A percentile compares a stretch with the other conserved stretches of the same genome.
These are phyloP conservation scores for Sodiomyces alkalinus DNA, from an alignment of 2,329 filamentous ascomycete species.

Conservation along the genomic window DNA sequence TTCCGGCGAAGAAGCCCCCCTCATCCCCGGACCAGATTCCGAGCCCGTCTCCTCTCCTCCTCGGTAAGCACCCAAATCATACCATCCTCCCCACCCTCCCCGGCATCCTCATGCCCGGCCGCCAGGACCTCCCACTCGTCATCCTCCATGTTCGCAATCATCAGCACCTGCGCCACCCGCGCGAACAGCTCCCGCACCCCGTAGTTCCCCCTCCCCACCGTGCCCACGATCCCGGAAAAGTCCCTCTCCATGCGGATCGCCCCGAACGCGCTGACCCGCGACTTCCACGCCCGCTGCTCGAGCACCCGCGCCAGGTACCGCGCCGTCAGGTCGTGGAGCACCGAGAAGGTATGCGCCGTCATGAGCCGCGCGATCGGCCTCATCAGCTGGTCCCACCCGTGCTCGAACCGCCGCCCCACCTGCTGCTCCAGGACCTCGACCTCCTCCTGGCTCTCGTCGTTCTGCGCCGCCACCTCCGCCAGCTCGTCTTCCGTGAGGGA, in stretches of 20 bases:
- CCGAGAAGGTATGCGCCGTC: constrained; percentile 60
- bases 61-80: constrained; percentile 57
- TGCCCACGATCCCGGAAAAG: constrained; percentile 57
- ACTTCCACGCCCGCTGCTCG: constrained; percentile 77
- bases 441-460: constrained; percentile 37
- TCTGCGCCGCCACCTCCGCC: constrained; percentile 35
- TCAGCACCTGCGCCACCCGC: constrained; percentile 62
- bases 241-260: constrained; percentile 76
- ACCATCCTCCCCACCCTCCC: constrained; percentile 37
- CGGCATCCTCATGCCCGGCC: constrained; percentile 13
- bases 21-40: constrained; percentile 41
- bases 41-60: constrained; percentile 60
- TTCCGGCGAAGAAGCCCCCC: no score
- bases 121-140: constrained; percentile 80
- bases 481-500: constrained; percentile 48
- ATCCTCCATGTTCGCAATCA: constrained; percentile 88
- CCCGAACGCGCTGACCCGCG: constrained; percentile 66
- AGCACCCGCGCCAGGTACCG: constrained; percentile 62
- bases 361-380: constrained; percentile 73
- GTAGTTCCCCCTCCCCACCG: constrained; percentile 58
- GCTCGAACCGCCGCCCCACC: constrained; percentile 66
- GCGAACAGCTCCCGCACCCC: constrained; percentile 62
- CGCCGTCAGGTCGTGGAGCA: constrained; percentile 60
- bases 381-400: constrained; percentile 74
- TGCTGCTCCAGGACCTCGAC: constrained; percentile 50